Evolutionary conservation across 2,329 filamentous ascomycete genomes (phyloP).

Genomic region (Calonectria crousiana): DNA sequence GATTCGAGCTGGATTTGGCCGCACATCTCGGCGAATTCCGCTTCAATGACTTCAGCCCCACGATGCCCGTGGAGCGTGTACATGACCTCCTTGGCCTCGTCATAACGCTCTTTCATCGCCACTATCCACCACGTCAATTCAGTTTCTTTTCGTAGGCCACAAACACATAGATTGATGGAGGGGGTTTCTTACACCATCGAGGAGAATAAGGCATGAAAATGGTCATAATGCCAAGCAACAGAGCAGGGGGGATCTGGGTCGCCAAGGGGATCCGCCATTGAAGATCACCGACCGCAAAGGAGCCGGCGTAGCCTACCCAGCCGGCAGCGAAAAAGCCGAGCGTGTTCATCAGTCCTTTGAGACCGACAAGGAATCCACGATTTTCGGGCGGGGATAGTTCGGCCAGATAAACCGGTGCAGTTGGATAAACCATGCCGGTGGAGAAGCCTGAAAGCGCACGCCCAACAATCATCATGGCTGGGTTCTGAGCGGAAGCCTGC

Average conservation of each 20-base stretch:
- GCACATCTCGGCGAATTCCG: constrained; percentile 27
- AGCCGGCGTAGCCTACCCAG: constrained; percentile 44
- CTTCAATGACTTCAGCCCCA: constrained; percentile 24
- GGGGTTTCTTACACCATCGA: constrained; percentile 36
- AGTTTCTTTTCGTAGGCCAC: background rate
- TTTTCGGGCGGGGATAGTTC: constrained; percentile 59
- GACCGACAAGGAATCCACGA: constrained; percentile 56
- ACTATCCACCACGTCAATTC: background rate
- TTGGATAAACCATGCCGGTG: constrained; percentile 49
- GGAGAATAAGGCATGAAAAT: constrained; percentile 44
- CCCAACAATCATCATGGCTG: constrained; percentile 56
- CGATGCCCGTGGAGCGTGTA: constrained; percentile 20
- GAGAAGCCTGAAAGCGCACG: constrained; percentile 57
- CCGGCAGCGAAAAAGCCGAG: constrained; percentile 34
- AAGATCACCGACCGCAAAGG: constrained; percentile 45
- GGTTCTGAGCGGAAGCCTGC: constrained; percentile 53
- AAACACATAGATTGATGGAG: background rate
- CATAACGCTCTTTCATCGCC: constrained; percentile 23
- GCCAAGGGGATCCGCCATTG: constrained; percentile 53
- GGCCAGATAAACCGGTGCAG: constrained; percentile 51
- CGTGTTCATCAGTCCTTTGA: constrained; percentile 47
- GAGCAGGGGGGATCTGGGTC: constrained; percentile 46
- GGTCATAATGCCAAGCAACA: constrained; percentile 37
- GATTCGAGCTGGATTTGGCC: constrained; percentile 25
- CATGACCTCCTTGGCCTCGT: constrained; percentile 27